Evolutionary conservation across 2,329 filamentous ascomycete species (phyloP).

Genomic region (Dactylellina parvicollis): DNA sequence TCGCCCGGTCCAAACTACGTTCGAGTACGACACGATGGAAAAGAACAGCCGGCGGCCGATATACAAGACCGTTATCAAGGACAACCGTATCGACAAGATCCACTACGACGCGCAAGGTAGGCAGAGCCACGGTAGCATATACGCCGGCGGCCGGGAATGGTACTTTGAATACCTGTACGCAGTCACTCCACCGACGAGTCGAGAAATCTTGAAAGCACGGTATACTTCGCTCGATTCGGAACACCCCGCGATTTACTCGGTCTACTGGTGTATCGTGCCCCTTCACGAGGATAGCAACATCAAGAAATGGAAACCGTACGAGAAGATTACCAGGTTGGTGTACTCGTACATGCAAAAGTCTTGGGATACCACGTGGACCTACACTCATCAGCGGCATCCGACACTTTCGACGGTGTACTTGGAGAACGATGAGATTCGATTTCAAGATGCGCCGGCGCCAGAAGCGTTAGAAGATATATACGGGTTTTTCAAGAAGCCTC

Average conservation of each 20-base stretch:
- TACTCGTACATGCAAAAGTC: slow-evolving; percentile 54
- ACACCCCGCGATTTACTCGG: slow-evolving; percentile 58
- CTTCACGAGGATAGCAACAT: slow-evolving; percentile 55
- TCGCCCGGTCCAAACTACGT: slow-evolving; percentile 28
- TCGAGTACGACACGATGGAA: slow-evolving; percentile 27
- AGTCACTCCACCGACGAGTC: slow-evolving; percentile 59
- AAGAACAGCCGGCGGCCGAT: slow-evolving; percentile 25
- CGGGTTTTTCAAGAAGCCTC: slow-evolving; percentile 53
- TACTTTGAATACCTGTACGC: slow-evolving; percentile 62
- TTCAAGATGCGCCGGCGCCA: slow-evolving; percentile 44
- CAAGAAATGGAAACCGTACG: slow-evolving; percentile 56
- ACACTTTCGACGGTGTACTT: slow-evolving; percentile 59
- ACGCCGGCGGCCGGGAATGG: slow-evolving; percentile 58
- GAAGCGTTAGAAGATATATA: slow-evolving; percentile 42
- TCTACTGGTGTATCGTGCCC: slow-evolving; percentile 60
- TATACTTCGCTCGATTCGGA: slow-evolving; percentile 56
- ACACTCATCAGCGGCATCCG: slow-evolving; percentile 61
- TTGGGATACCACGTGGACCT: slow-evolving; percentile 61
- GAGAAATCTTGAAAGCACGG: slow-evolving; percentile 60
- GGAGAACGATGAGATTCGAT: slow-evolving; percentile 50
- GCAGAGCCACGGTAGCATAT: slow-evolving; percentile 59
- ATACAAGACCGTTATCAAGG: slow-evolving; percentile 45
- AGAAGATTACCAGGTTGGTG: slow-evolving; percentile 61
- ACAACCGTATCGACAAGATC: slow-evolving; percentile 55
- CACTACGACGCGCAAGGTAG: slow-evolving; percentile 61